Conservation (phyloP, 202 grass and related monocot species). For the Carex sylvatica region DNA sequence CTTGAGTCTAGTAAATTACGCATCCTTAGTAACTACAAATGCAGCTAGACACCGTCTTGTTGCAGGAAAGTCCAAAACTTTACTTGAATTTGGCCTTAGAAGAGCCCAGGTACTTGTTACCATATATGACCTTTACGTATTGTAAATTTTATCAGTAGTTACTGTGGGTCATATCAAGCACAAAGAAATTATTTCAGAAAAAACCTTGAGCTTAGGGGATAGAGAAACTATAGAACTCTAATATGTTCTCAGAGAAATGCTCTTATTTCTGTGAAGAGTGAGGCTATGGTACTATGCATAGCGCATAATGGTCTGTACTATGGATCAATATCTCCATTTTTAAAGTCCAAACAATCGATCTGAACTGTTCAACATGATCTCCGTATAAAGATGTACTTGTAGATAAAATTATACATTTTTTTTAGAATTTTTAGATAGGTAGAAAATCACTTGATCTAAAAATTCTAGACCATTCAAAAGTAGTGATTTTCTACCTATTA, state of each 20-base stretch:
- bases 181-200: neutral
- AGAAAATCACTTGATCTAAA: too few relatives aligned
- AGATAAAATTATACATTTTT: too few relatives aligned
- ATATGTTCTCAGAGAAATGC: neutral
- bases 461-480: too few relatives aligned
- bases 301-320: too few relatives aligned
- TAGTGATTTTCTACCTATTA: too few relatives aligned
- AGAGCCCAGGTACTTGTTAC: slow-evolving; percentile 57
- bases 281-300: too few relatives aligned
- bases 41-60: slow-evolving; percentile 84
- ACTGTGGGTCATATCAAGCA: neutral
- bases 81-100: slow-evolving; percentile 95
- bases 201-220: neutral
- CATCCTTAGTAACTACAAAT: slow-evolving; percentile 96
- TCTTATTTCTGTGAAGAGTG: neutral
- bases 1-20: slow-evolving; percentile 89
- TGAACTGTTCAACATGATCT: too few relatives aligned
- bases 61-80: slow-evolving; percentile 76
- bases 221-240: neutral
- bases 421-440: too few relatives aligned
- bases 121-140: neutral
- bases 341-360: too few relatives aligned
- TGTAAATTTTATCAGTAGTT: neutral
- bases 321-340: too few relatives aligned
- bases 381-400: too few relatives aligned